Conservation (phyloP, 148 eudicot species). For the Fagopyrum tataricum region DNA sequence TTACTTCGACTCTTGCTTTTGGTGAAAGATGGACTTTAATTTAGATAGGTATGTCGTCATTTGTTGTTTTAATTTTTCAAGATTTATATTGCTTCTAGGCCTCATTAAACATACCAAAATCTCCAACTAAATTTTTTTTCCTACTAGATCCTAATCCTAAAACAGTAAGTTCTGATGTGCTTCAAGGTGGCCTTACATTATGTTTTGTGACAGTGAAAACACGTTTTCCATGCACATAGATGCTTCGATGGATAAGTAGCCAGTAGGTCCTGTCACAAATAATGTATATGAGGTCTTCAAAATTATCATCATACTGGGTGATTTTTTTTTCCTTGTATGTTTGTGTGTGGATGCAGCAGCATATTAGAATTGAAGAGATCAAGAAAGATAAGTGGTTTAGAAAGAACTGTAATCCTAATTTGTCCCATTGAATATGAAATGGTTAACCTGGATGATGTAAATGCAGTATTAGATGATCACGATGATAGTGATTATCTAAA, state of each 20-base stretch:
- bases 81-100: not conserved
- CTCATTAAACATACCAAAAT: not conserved
- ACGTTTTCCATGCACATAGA: no score
- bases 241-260: no score
- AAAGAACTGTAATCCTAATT: slow-evolving; percentile 69
- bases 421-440: slow-evolving; percentile 71
- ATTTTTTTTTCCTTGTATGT: not conserved
- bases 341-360: slow-evolving; percentile 45
- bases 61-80: not conserved
- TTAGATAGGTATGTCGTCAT: not conserved
- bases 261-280: no score
- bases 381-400: slow-evolving; percentile 88
- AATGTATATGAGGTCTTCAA: no score
- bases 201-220: not conserved
- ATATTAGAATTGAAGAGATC: slow-evolving; percentile 74
- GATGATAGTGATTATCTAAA: slow-evolving; percentile 35
- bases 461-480: slow-evolving; percentile 84
- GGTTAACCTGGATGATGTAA: slow-evolving; percentile 83
- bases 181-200: not conserved
- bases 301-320: no score
- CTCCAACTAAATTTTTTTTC: no score
- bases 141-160: slow-evolving; percentile 38
- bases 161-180: slow-evolving; percentile 42
- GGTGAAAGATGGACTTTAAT: not conserved
- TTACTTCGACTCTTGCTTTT: not conserved